Evolutionary conservation across 345 rosid genomes (phyloP).

Genomic region (Bruguiera gymnorhiza): DNA sequence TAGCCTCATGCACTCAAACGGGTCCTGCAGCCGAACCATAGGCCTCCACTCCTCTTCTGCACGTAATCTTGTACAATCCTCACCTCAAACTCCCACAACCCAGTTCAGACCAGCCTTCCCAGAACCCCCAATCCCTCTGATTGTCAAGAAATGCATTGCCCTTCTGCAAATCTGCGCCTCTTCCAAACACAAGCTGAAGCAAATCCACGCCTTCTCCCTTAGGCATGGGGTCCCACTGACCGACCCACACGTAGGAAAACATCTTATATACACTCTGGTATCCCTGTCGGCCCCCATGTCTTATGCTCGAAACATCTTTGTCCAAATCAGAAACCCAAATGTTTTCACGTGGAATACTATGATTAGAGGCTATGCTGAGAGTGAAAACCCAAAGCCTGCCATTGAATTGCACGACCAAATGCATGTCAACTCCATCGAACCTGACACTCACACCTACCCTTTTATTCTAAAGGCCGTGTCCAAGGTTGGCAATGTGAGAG

Average conservation of each 20-base stretch:
- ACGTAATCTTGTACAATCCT: neutral
- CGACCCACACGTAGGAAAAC: constrained; percentile 46
- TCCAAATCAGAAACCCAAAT: constrained; percentile 40
- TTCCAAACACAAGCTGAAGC: constrained; percentile 48
- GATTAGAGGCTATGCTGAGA: constrained; percentile 80
- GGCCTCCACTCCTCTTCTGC: neutral
- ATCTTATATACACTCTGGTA: constrained; percentile 52
- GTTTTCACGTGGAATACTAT: constrained; percentile 73
- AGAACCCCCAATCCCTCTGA: constrained; percentile 1
- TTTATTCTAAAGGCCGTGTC: constrained; percentile 72
- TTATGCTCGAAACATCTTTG: constrained; percentile 54
- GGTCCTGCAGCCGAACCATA: neutral
- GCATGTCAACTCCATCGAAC: constrained; percentile 39
- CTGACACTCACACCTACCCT: constrained; percentile 87
- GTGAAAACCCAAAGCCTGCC: constrained; percentile 47
- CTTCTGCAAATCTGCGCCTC: constrained; percentile 48
- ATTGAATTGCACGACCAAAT: constrained; percentile 46
- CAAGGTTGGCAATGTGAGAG: constrained; percentile 42
- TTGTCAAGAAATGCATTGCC: constrained; percentile 45
- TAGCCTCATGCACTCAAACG: constrained; percentile 16
- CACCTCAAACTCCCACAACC: constrained; percentile 3
- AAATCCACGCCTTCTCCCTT: constrained; percentile 70
- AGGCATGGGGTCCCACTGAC: constrained; percentile 51
- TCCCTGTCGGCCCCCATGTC: constrained; percentile 59
- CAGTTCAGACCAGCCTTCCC: constrained; percentile 1